Evolutionary conservation across 768 basidiomycete genomes (phyloP).

Genomic region (Kockovaella imperatae): DNA sequence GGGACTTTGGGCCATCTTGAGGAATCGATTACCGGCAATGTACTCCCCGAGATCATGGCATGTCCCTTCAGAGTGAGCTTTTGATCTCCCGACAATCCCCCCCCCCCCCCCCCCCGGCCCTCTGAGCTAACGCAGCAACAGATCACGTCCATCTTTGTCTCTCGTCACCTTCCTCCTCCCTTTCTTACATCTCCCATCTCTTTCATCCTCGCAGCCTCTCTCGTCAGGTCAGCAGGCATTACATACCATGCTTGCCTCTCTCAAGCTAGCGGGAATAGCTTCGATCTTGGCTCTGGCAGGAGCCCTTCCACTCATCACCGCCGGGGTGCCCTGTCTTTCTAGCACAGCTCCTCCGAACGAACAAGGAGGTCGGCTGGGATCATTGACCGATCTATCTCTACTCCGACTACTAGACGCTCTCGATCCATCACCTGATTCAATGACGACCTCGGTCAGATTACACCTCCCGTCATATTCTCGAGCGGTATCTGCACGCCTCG

Average conservation of each 20-base stretch:
- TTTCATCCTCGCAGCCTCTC: constrained; percentile 54
- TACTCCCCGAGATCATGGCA: constrained; percentile 25
- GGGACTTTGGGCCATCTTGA: constrained; percentile 22
- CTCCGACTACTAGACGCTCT: constrained; percentile 62
- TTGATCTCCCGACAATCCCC: not conserved
- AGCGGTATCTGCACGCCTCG: too few species aligned
- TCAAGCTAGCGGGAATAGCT: constrained; percentile 61
- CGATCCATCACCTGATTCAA: constrained; percentile 31
- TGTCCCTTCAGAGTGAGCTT: constrained; percentile 20
- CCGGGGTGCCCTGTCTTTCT: constrained; percentile 62
- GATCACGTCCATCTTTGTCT: constrained; percentile 38
- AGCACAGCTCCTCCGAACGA: constrained; percentile 48
- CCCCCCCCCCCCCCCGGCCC: not conserved
- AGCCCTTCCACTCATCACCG: constrained; percentile 64
- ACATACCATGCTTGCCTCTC: constrained; percentile 60
- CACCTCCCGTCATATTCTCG: constrained; percentile 3
- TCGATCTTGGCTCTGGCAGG: constrained; percentile 62
- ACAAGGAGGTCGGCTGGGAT: constrained; percentile 59
- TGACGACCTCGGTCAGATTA: constrained; percentile 43
- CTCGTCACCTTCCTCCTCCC: constrained; percentile 66
- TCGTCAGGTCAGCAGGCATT: constrained; percentile 69
- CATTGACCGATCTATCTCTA: constrained; percentile 68
- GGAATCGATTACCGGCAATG: constrained; percentile 11
- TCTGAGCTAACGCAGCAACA: not conserved
- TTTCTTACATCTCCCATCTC: constrained; percentile 56